phyloP scores from a whole-genome alignment of 2,329 filamentous ascomycete genomes.

The Aureobasidium sp. region DNA sequence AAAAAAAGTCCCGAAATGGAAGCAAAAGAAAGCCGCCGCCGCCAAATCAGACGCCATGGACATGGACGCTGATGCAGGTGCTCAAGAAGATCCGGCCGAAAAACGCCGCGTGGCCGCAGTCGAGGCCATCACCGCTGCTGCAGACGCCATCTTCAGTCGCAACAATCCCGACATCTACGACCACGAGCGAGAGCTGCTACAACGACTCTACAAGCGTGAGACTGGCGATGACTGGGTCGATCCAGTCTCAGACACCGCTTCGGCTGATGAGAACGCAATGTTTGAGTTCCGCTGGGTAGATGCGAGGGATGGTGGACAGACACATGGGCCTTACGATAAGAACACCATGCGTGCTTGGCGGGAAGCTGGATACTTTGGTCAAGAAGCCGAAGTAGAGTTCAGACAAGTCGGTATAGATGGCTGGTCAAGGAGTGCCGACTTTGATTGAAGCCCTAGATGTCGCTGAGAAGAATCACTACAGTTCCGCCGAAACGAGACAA shows the following conservation, averaged over 20 bases:
- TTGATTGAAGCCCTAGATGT: no score
- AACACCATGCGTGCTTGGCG: slow-evolving; percentile 86
- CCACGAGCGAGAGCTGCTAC: slow-evolving; percentile 71
- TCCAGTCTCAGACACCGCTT: slow-evolving; percentile 27
- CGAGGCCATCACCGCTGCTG: slow-evolving; percentile 77
- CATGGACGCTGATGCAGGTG: slow-evolving; percentile 43
- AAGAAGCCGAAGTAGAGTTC: slow-evolving; percentile 62
- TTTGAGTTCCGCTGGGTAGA: slow-evolving; percentile 96
- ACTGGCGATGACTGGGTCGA: slow-evolving; percentile 77
- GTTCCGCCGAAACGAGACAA: no score
- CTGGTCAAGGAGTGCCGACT: slow-evolving; percentile 38
- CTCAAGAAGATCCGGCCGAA: slow-evolving; percentile 61
- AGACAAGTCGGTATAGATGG: slow-evolving; percentile 35
- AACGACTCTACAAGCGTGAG: slow-evolving; percentile 75
- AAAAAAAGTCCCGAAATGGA: slow-evolving; percentile 51
- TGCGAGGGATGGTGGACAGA: slow-evolving; percentile 68
- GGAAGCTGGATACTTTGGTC: slow-evolving; percentile 81
- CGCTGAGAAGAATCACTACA: no score
- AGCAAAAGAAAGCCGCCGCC: slow-evolving; percentile 39
- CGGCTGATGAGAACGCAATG: slow-evolving; percentile 9
- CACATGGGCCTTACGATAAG: slow-evolving; percentile 82
- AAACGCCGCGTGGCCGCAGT: slow-evolving; percentile 64
- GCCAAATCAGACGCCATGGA: slow-evolving; percentile 57
- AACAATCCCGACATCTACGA: slow-evolving; percentile 91
- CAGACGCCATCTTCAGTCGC: slow-evolving; percentile 75